Evolutionary conservation across 192 early-diverging fungal genomes (phyloP), one percentile per base, ranked within the genome.

Genomic region (Radiomyces spectabilis): DNA sequence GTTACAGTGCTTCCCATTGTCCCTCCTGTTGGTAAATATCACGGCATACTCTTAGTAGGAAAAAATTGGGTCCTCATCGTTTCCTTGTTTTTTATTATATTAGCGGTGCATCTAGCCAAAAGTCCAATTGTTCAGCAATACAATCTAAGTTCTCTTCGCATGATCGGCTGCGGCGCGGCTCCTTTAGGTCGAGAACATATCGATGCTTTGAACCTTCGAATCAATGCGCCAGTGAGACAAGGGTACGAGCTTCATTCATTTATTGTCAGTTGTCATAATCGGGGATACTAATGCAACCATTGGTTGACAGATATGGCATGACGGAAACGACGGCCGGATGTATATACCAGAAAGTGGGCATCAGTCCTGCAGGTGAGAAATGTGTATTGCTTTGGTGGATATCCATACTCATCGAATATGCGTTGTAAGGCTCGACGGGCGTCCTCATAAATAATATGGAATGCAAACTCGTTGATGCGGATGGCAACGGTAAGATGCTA

Each of bases 101-200:
- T 80, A 21, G 77, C 78, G 3, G 72, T 96, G 18, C 78, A 71
- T 26, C 55, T 97, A 48, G 81, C 84, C 4, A 91, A 91, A 55
- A 71, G 82, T 47, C 89, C 92, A 7, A 63, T 83, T 27, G 85
- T 85, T 24, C 71, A 71, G 27, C 81, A 87, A 19, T 93, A 77
- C 52, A 76, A 91, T 43, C 62, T 93, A 22, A 73, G 80, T 1
- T 80, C 76, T 30, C 73, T 94, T 5, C 55, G 77, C 16, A 70
- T 65, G 27, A 53, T 92, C 44, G 76, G 79, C 42, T 88, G 80
- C 45, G 92, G 89, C 13, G 91, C 89, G 3, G 94, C 94, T 12
- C 91, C 91, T 0, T 68, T 94, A n/a, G 73, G 76, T 30, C 75
- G 69, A 61, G 88, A 91, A 33, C 71, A 91, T 32, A 72, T 79